Base-by-base conservation (phyloP, 192 early-diverging fungal species). In the Entomortierella parvispora region DNA sequence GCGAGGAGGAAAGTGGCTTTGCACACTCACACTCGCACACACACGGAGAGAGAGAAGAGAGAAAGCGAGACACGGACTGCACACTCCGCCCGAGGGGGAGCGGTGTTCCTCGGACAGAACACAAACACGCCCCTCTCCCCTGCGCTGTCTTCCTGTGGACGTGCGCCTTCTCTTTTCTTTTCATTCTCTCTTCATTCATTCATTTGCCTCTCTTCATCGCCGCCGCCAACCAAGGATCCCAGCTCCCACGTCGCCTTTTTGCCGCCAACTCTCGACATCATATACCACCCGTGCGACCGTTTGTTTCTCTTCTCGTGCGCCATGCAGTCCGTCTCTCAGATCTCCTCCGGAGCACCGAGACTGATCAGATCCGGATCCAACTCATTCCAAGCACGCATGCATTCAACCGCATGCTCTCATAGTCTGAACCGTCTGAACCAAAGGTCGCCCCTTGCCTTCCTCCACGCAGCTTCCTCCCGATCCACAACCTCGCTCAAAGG, bases 341-440 rank as follows among this genome's bases (percentile, higher is more conserved):
- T 58, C 32, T 22, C 37, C 31, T 58, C 57, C 4, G 22, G 57
- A 33, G 65, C 55, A 65, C 18, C 58, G 4, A 49, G 44, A 46
- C 60, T 77, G 74, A 77, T 77, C 74, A 64, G 74, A 77, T 67
- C 65, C 59, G 66, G 60, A 18, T 29, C 29, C 18, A 15, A 25
- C 18, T 28, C 57, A 59, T 45, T 77, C 46, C 72, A 67, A 4
- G 23, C 59, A 8, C 49, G 50, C 33, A 20, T 63, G 33, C 22
- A 40, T 22, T 60, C 64, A 42, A 53, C 42, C 32, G 31, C 58
- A 47, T 58, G 55, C 43, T 31, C 18, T 18, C 57, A 66, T 22
- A 64, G 32, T 20, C 55, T 59, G 6, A 25, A 25, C 47, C 53
- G 61, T 23, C 44, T 64, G 45, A 55, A 62, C 2, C 29, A 10